A percentile compares a stretch with the other conserved stretches of the same genome.
phyloP scores from a whole-genome alignment of 441 rosid species.

The Gossypium armourianum region DNA sequence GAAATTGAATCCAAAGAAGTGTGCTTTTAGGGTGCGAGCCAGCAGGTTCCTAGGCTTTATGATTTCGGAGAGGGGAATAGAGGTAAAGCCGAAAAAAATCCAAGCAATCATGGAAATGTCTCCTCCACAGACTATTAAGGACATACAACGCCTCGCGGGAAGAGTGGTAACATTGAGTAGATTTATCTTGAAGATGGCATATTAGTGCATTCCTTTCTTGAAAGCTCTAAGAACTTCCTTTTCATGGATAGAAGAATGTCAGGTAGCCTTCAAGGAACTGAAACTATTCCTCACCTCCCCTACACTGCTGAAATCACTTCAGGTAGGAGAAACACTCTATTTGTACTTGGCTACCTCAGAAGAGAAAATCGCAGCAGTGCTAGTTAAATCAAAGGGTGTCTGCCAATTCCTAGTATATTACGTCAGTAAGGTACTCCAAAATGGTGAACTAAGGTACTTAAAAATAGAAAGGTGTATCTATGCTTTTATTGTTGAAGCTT shows the following conservation, averaged over 20 bases:
- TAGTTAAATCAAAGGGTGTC: background rate
- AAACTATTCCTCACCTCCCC: background rate
- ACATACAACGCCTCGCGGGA: background rate
- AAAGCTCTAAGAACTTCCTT: background rate
- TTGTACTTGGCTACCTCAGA: background rate
- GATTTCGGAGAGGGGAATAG: background rate
- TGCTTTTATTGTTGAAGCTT: background rate
- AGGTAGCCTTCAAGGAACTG: background rate
- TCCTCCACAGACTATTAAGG: background rate
- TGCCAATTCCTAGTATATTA: background rate
- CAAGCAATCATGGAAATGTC: background rate
- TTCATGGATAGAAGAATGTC: background rate
- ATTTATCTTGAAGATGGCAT: background rate
- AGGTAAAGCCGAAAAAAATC: background rate
- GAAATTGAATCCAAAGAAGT: background rate
- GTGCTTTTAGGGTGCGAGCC: background rate
- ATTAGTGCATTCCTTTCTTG: background rate
- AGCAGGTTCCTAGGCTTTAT: too few relatives aligned
- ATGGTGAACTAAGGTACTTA: too few relatives aligned
- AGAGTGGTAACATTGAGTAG: background rate
- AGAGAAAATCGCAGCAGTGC: background rate
- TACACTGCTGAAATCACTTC: too few relatives aligned
- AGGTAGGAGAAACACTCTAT: background rate
- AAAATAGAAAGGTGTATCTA: background rate
- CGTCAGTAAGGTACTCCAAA: background rate